A percentile compares a stretch with the other conserved stretches of the same genome.
Evolutionary conservation across 2,329 filamentous ascomycete genomes (phyloP).

Genomic region (Colletotrichum sp.): DNA sequence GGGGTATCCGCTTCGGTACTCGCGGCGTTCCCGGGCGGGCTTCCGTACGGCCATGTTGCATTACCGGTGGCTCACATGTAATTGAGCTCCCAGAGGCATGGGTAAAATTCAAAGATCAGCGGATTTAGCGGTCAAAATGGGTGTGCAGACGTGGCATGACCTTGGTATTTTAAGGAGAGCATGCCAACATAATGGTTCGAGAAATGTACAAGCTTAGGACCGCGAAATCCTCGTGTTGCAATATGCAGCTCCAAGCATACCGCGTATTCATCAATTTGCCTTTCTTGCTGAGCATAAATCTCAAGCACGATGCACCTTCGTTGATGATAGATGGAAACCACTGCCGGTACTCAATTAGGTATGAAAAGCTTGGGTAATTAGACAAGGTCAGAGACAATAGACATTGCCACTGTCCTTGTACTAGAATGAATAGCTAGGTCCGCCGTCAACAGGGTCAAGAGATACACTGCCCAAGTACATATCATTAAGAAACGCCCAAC

Average conservation of each 20-base stretch:
- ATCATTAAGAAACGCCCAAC: background rate
- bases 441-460: background rate
- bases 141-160: background rate
- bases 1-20: background rate
- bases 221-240: background rate
- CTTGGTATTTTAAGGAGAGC: background rate
- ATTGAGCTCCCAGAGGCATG: background rate
- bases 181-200: background rate
- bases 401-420: background rate
- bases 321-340: background rate
- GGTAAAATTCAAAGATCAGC: background rate
- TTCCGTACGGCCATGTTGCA: background rate
- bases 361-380: background rate
- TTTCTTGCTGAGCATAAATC: background rate
- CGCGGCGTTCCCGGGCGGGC: background rate
- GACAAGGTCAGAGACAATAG: background rate
- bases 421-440: background rate
- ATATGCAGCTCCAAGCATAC: background rate
- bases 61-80: background rate
- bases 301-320: background rate
- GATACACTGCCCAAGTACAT: background rate
- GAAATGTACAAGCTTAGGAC: background rate
- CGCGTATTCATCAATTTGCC: background rate
- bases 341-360: background rate
- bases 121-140: background rate